These are phyloP conservation scores for Daucus carota DNA, from an alignment of 129 eudicot species.

Conservation along the genomic window DNA sequence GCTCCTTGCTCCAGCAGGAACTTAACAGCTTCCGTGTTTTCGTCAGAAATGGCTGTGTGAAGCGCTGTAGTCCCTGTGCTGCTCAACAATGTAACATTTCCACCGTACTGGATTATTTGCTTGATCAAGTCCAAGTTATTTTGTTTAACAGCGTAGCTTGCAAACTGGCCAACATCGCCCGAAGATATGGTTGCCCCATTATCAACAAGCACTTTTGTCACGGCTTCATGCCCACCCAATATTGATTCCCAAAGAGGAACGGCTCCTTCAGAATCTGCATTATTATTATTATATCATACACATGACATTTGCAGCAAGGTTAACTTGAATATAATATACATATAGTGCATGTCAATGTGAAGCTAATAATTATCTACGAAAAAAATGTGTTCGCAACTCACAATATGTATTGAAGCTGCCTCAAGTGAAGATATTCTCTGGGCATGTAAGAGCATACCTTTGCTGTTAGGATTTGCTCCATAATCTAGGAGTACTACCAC, in stretches of 20 bases:
- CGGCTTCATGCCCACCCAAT: constrained; percentile 40
- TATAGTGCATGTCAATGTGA: background rate
- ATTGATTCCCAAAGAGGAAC: constrained; percentile 89
- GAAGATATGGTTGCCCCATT: constrained; percentile 59
- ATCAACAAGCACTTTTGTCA: constrained; percentile 46
- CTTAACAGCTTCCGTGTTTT: constrained; percentile 49
- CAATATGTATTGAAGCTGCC: background rate
- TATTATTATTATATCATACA: background rate
- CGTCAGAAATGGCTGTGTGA: constrained; percentile 59
- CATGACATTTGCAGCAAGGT: background rate
- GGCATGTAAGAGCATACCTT: constrained; percentile 36
- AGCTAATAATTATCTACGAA: background rate
- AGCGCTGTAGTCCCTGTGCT: constrained; percentile 68
- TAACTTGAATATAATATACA: background rate
- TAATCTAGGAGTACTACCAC: constrained; percentile 59
- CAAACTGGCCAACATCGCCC: constrained; percentile 63
- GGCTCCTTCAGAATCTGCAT: constrained; percentile 63
- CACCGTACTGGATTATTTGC: constrained; percentile 52
- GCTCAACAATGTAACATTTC: constrained; percentile 45
- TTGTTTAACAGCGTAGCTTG: constrained; percentile 58
- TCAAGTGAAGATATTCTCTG: background rate
- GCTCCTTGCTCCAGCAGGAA: constrained; percentile 62
- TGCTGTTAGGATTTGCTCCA: constrained; percentile 75
- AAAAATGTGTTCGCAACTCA: background rate
- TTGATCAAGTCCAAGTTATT: constrained; percentile 51